A percentile compares a stretch with the other conserved stretches of the same genome.
Evolutionary conservation across 1,284 basidiomycete genomes (phyloP).

Genomic region (Trichosporon ovoides): DNA sequence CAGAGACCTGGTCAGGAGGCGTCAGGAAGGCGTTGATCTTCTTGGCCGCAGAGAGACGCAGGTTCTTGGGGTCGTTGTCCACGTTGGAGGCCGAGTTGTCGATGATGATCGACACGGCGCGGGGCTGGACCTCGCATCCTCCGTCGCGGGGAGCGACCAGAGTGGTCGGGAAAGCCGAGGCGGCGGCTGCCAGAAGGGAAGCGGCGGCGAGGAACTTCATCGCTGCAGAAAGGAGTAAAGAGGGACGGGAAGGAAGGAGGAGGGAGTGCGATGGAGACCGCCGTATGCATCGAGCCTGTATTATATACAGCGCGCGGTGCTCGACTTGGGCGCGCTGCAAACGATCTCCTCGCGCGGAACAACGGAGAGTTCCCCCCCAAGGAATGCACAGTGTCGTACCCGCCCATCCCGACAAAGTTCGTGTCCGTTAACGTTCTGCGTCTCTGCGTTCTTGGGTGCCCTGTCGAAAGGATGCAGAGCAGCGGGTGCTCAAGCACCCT

Average conservation of each 20-base stretch:
- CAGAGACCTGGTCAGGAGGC: not conserved
- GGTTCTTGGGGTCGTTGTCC: conserved; percentile 8
- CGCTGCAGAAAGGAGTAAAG: not conserved
- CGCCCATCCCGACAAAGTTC: too few species aligned
- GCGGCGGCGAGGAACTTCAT: conserved; percentile 10
- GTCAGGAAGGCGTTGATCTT: conserved; percentile 5
- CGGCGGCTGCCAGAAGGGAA: conserved; percentile 7
- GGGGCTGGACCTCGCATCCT: not conserved
- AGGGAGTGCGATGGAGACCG: not conserved
- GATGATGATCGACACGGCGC: conserved; percentile 8
- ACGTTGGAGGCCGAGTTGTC: conserved; percentile 9
- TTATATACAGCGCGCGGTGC: not conserved
- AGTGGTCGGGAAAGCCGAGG: not conserved
- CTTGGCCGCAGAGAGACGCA: conserved; percentile 7
- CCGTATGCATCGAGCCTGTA: not conserved
- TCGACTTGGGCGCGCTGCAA: too few species aligned
- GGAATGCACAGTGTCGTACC: too few species aligned
- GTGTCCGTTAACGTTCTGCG: too few species aligned
- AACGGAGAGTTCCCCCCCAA: too few species aligned
- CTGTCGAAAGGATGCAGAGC: too few species aligned
- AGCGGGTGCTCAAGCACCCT: too few species aligned
- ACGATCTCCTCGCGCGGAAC: too few species aligned
- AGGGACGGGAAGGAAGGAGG: not conserved
- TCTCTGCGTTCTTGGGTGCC: too few species aligned
- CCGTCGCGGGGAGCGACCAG: not conserved